Evolutionary conservation across 345 rosid species (phyloP).

Genomic region (Syzygium grande): DNA sequence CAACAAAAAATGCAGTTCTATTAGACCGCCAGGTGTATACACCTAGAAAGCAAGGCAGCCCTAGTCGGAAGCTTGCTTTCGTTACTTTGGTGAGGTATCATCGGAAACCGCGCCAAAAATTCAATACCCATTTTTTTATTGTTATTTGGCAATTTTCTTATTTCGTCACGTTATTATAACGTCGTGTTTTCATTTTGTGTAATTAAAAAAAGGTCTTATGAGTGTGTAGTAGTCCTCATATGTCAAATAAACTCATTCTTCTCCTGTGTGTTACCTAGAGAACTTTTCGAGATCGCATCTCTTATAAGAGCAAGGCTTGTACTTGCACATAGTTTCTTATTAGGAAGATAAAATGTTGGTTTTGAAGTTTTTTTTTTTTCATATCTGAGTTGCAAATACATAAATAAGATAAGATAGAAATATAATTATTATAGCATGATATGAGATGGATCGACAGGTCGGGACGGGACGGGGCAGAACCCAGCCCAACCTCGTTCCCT

Average conservation of each 20-base stretch:
- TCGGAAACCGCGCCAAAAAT: too few species aligned
- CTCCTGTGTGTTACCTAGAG: neutral
- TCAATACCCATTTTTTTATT: neutral
- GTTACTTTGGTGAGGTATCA: too few species aligned
- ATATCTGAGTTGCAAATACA: neutral
- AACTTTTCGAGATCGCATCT: neutral
- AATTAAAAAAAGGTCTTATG: neutral
- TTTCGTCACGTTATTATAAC: neutral
- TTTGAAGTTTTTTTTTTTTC: neutral
- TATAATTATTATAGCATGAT: neutral
- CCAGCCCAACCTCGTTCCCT: fast-evolving
- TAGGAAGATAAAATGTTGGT: neutral
- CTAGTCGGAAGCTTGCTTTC: too few species aligned
- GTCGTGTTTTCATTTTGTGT: neutral
- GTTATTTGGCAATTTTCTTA: neutral
- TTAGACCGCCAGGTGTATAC: too few species aligned
- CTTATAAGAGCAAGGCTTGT: neutral
- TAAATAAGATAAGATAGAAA: neutral
- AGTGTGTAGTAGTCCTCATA: neutral
- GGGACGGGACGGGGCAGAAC: too few species aligned
- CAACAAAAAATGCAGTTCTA: too few species aligned
- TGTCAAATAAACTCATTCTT: neutral
- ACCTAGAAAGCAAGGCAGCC: too few species aligned
- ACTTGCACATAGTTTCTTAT: neutral
- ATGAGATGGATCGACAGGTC: fast-evolving